Conservation (phyloP, 2,329 filamentous ascomycete genomes). For the Thermothelomyces thermophilus region DNA sequence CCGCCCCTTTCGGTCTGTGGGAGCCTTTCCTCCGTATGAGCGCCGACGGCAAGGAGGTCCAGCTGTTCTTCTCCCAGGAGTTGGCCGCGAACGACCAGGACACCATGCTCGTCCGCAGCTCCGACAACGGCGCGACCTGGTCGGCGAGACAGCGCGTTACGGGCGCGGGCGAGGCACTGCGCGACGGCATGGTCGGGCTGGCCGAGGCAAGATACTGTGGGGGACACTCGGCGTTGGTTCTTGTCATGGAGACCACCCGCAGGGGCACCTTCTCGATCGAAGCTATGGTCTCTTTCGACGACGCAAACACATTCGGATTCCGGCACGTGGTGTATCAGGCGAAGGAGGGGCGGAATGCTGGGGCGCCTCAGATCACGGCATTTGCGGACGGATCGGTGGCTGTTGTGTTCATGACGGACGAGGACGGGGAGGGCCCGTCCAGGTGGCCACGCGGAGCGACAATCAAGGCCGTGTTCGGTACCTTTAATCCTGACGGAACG, state of each 20-base stretch:
- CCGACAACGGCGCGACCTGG: conserved; percentile 39
- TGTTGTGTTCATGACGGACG: conserved; percentile 42
- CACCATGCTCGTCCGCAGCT: conserved; percentile 41
- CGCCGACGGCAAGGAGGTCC: conserved; percentile 28
- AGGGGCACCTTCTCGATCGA: conserved; percentile 37
- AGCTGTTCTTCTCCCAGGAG: conserved; percentile 42
- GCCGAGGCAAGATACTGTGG: conserved; percentile 23
- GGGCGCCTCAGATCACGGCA: conserved; percentile 39
- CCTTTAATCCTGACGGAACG: conserved; percentile 8
- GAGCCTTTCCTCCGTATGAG: conserved; percentile 41
- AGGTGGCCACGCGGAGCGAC: conserved; percentile 36
- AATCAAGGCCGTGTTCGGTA: conserved; percentile 35
- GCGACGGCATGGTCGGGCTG: conserved; percentile 42
- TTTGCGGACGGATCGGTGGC: conserved; percentile 35
- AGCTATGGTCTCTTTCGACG: conserved; percentile 39
- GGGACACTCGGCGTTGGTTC: conserved; percentile 30
- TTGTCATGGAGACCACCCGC: conserved; percentile 42
- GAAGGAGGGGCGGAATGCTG: conserved; percentile 38
- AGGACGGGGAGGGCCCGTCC: conserved; percentile 30
- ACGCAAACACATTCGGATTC: conserved; percentile 34
- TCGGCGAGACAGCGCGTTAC: conserved; percentile 33
- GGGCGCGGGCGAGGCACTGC: conserved; percentile 30
- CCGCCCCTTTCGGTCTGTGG: conserved; percentile 37
- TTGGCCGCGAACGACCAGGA: conserved; percentile 41
- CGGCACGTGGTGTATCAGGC: conserved; percentile 38